Base-by-base conservation (phyloP, 2,329 filamentous ascomycete genomes). In the Parastagonospora nodorum region DNA sequence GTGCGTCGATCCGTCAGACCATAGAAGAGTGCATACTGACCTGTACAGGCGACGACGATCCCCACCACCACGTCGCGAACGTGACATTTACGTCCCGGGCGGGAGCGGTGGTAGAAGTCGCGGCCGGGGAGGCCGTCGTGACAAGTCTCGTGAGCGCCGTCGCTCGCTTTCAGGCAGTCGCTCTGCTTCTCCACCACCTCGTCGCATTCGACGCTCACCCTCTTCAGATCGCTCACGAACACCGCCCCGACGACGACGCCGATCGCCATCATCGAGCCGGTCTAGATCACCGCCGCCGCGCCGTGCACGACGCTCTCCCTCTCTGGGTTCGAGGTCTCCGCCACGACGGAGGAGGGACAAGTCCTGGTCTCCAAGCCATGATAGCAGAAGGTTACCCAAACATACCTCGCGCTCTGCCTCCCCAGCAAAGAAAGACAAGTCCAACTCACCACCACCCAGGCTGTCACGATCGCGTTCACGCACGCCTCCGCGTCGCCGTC, bases 41-140 rank as follows among this genome's bases (percentile, higher is more conserved):
- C 53, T 47, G 15, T 39, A 12, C 46, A 77, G 81, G 60, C 73
- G 78, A 58, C 72, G 76, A 48, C 75, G 78, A 57, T 78, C 77
- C 49, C 74, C 74, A 51, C 77, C 77, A 50, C 69, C 75, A 40
- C 74, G 80, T 36, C 80, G 81, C 30, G 78, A 80, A 45, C 75
- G 77, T 50, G 84, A 87, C 66, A 78, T 80, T 27, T 87, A 86
- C 63, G 77, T 84, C 32, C 84, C 84, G 12, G 64, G 73, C 16
- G 76, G 77, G 11, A 61, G 74, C 16, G 75, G 77, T 40, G 64
- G 74, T 53, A 61, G 57, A 49, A 64, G 67, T 51, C 61, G 59
- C 30, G 63, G 63, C 65, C 75, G 68, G 53, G 63, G 60, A 44
- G 58, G 61, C 63, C 75, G 61, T 66, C 77, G 68, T 29, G 67